Evolutionary conservation across 2,329 filamentous ascomycete genomes (phyloP).

Genomic region (Bertia moriformis): DNA sequence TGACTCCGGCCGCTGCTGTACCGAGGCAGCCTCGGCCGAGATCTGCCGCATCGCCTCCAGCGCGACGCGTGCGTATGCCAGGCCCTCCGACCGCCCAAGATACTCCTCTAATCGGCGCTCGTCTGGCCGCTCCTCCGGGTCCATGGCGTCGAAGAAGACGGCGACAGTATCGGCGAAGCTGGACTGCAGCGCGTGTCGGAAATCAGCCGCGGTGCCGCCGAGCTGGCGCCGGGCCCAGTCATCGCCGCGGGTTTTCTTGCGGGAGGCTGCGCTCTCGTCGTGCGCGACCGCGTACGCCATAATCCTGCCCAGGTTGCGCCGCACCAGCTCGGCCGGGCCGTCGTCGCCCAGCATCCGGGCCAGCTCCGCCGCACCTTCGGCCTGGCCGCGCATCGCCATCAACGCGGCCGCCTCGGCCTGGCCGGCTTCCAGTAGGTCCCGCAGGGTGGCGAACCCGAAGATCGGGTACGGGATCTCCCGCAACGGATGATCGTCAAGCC

Average conservation of each 20-base stretch:
- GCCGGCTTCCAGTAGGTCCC: constrained; percentile 54
- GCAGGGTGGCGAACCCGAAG: constrained; percentile 62
- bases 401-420: constrained; percentile 68
- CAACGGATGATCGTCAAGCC: constrained; percentile 57
- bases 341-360: constrained; percentile 37
- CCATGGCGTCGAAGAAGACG: constrained; percentile 60
- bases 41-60: constrained; percentile 51
- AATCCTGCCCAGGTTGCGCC: constrained; percentile 58
- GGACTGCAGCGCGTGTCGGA: constrained; percentile 44
- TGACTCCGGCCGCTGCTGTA: constrained; percentile 43
- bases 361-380: constrained; percentile 45
- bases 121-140: constrained; percentile 63
- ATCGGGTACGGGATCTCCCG: constrained; percentile 66
- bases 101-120: constrained; percentile 59
- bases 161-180: constrained; percentile 68
- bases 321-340: constrained; percentile 43
- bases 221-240: constrained; percentile 54
- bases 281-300: constrained; percentile 74
- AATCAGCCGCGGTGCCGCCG: constrained; percentile 50
- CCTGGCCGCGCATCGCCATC: constrained; percentile 66
- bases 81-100: constrained; percentile 41
- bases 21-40: no score
- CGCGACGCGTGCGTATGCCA: constrained; percentile 44
- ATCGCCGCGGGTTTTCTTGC: constrained; percentile 38
- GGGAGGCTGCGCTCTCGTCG: constrained; percentile 39